phyloP scores from a whole-genome alignment of 768 basidiomycete species.

The Solioccasus polychromus region DNA sequence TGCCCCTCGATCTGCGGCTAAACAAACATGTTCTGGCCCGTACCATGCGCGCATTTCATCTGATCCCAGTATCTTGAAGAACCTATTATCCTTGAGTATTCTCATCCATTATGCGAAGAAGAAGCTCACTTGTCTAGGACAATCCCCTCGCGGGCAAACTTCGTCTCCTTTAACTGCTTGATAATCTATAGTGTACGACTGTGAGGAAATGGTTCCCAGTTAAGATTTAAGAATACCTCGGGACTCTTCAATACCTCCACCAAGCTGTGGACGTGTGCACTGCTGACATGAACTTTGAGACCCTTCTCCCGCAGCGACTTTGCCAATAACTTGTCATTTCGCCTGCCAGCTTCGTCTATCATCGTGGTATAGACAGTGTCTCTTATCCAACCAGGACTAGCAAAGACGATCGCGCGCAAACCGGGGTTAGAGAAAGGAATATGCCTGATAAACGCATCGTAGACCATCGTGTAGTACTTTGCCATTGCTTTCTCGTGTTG shows the following conservation, averaged over 20 bases:
- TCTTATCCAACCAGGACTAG: constrained; percentile 94
- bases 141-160: constrained; percentile 92
- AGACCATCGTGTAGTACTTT: constrained; percentile 82
- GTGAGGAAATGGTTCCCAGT: background rate
- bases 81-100: constrained; percentile 45
- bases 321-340: constrained; percentile 81
- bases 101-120: background rate
- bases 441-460: constrained; percentile 83
- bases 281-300: constrained; percentile 87
- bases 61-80: constrained; percentile 94
- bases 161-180: constrained; percentile 84
- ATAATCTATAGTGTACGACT: constrained; percentile 47
- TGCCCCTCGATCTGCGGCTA: constrained; percentile 91
- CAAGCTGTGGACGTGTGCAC: constrained; percentile 92
- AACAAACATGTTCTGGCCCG: constrained; percentile 88
- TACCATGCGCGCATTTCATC: constrained; percentile 99
- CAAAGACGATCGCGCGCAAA: constrained; percentile 90
- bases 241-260: constrained; percentile 94
- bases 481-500: constrained; percentile 91
- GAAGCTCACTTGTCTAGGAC: constrained; percentile 75
- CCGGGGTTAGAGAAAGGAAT: constrained; percentile 75
- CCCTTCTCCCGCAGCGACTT: constrained; percentile 77
- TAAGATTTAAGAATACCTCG: constrained; percentile 54
- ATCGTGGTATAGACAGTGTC: constrained; percentile 86
- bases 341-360: constrained; percentile 72